These are phyloP conservation scores for Rhizopogon vesiculosus DNA, from an alignment of 768 basidiomycete species.

Conservation along the genomic window DNA sequence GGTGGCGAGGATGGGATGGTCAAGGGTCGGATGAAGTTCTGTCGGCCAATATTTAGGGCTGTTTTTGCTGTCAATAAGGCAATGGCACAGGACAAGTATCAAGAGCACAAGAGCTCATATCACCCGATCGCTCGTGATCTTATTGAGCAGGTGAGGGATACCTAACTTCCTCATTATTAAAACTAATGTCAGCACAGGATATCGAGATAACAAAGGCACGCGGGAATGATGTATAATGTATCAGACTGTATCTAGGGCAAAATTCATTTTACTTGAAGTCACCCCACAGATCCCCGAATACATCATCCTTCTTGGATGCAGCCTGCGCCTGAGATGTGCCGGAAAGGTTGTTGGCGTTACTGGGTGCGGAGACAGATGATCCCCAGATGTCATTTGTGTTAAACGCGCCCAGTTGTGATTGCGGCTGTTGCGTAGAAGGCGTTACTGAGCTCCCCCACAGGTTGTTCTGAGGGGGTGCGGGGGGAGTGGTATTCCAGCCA, in stretches of 20 bases:
- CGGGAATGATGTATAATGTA: neutral
- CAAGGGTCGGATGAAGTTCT: slow-evolving; percentile 85
- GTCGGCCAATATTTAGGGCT: slow-evolving; percentile 60
- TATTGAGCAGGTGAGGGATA: slow-evolving; percentile 62
- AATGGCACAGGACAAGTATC: slow-evolving; percentile 51
- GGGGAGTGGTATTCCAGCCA: slow-evolving; percentile 48
- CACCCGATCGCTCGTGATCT: slow-evolving; percentile 74
- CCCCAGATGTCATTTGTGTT: slow-evolving; percentile 61
- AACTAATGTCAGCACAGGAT: neutral
- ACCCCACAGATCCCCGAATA: slow-evolving; percentile 82
- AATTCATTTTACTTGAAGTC: slow-evolving; percentile 56
- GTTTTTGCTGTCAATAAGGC: slow-evolving; percentile 46
- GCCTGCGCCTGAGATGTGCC: slow-evolving; percentile 24
- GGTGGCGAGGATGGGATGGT: slow-evolving; percentile 53
- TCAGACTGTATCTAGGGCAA: neutral
- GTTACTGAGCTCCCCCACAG: slow-evolving; percentile 30
- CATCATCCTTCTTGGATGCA: slow-evolving; percentile 65
- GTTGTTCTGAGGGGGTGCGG: slow-evolving; percentile 20
- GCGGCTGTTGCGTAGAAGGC: slow-evolving; percentile 12
- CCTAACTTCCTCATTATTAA: neutral
- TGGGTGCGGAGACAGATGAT: slow-evolving; percentile 18
- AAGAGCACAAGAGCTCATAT: slow-evolving; percentile 45
- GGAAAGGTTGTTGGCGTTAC: slow-evolving; percentile 28
- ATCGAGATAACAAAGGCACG: neutral
- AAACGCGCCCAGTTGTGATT: slow-evolving; percentile 20